Evolutionary conservation across 768 basidiomycete genomes (phyloP), one percentile per base, ranked within the genome.

Genomic region (Tephrocybe sp.): DNA sequence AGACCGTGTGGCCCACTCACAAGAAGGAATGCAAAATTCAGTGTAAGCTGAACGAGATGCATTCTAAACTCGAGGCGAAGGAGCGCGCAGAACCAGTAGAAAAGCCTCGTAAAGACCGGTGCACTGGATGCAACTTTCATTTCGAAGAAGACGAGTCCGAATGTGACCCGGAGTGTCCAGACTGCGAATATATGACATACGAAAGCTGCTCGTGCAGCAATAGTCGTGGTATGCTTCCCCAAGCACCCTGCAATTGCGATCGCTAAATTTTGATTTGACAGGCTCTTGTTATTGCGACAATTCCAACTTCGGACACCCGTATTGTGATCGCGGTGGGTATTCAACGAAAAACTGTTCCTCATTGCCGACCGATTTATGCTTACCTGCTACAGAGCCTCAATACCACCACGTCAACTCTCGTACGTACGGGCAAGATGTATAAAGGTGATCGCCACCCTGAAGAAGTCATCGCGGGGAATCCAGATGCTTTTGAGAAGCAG

Each of bases 281-380:
- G 68, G 71, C 17, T 68, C 68, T 8, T 71, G 71, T 59, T 68
- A 68, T 46, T 71, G 71, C 57, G 60, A 56, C 9, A 61, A 63
- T 36, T 65, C 63, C 17, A 71, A 72, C 46, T 70, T 72, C 38
- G 68, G 69, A 8, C 48, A 59, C 26, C 48, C 49, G 14, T 71
- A 72, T 45, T 72, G 69, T 51, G 45, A 48, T 20, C 60, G 58
- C 51, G 63, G 64, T 45, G n/a, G 15, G 34, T n/a, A 10, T 12
- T 36, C 15, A 10, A 15, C 34, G 15, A 5, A 5, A 30, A 30
- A 30, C 28, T 11, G 11, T 30, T 36, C 34, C 15, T n/a, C 15
- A 10, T 36, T 14, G 34, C 34, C 15, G 28, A 36, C 15, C 15
- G 15, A 4, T 15, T 36, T 7, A 17, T 5, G 8, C 34, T 15